phyloP scores from a whole-genome alignment of 1,284 basidiomycete species.

The Porphyrellus sp. region DNA sequence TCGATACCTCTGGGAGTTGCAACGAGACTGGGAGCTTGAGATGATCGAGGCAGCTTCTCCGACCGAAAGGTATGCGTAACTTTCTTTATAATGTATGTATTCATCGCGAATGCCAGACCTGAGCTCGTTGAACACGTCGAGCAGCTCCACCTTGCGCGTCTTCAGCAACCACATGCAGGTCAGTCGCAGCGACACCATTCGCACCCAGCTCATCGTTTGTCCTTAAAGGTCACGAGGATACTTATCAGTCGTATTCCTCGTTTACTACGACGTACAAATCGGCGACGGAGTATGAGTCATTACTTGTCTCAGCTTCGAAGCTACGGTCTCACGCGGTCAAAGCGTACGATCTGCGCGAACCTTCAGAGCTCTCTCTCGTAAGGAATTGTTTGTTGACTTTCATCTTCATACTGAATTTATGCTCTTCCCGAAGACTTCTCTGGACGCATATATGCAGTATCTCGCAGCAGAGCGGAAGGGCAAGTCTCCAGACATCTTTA shows the following conservation, averaged over 20 bases:
- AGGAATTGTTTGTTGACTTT: background rate
- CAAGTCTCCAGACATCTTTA: slow-evolving; percentile 59
- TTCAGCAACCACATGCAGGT: slow-evolving; percentile 72
- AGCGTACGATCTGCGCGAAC: slow-evolving; percentile 60
- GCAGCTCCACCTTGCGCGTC: slow-evolving; percentile 50
- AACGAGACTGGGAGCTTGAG: slow-evolving; percentile 74
- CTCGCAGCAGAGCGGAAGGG: slow-evolving; percentile 61
- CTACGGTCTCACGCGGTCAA: slow-evolving; percentile 57
- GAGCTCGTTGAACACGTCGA: slow-evolving; percentile 46
- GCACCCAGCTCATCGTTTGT: slow-evolving; percentile 5
- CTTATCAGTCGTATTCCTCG: slow-evolving; percentile 79
- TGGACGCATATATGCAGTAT: slow-evolving; percentile 63
- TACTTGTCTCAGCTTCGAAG: slow-evolving; percentile 76
- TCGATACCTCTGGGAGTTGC: slow-evolving; percentile 67
- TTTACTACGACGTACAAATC: slow-evolving; percentile 79
- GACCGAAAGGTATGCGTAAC: slow-evolving; percentile 45
- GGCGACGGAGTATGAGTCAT: slow-evolving; percentile 70
- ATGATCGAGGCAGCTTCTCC: slow-evolving; percentile 47
- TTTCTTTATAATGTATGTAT: background rate
- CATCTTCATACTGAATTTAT: slow-evolving; percentile 1
- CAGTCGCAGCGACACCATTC: slow-evolving; percentile 16
- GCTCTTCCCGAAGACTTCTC: slow-evolving; percentile 39
- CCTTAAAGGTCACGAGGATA: slow-evolving; percentile 63
- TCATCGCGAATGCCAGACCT: slow-evolving; percentile 33
- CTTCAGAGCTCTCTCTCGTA: slow-evolving; percentile 58